Conservation (phyloP, 441 rosid genomes). For the Adansonia grandidieri region DNA sequence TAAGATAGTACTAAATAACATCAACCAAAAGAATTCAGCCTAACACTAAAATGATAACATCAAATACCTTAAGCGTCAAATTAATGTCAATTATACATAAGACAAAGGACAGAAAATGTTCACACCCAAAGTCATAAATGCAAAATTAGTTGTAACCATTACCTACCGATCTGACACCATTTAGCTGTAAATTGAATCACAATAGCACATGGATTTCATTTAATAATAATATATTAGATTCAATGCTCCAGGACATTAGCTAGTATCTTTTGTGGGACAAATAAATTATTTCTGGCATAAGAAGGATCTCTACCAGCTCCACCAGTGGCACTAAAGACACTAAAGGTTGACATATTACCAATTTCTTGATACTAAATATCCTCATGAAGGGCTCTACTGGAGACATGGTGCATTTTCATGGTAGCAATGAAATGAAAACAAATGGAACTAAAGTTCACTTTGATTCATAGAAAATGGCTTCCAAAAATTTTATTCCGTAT, state of each 20-base stretch:
- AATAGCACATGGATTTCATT: not conserved
- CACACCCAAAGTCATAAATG: not conserved
- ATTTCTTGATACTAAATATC: not conserved
- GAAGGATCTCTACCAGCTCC: not conserved
- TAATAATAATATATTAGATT: constrained; percentile 5
- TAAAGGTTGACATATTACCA: not conserved
- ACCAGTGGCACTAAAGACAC: not conserved
- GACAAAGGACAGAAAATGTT: not conserved
- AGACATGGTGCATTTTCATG: constrained; percentile 10
- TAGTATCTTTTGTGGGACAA: not conserved
- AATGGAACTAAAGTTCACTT: not conserved
- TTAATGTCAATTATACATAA: not conserved
- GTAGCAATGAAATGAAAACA: constrained; percentile 6
- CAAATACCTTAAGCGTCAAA: constrained; percentile 9
- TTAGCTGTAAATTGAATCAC: not conserved
- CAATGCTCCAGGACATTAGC: not conserved
- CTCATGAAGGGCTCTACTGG: not conserved
- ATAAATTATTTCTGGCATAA: not conserved
- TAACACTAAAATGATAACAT: not conserved
- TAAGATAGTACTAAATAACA: not conserved
- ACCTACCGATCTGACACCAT: not conserved
- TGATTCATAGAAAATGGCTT: not conserved
- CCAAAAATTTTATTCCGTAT: not conserved
- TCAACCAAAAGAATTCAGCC: not conserved
- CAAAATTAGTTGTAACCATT: constrained; percentile 15